These are phyloP conservation scores for Neodidymelliopsis sp. DNA, from an alignment of 2,329 filamentous ascomycete species.

Conservation along the genomic window DNA sequence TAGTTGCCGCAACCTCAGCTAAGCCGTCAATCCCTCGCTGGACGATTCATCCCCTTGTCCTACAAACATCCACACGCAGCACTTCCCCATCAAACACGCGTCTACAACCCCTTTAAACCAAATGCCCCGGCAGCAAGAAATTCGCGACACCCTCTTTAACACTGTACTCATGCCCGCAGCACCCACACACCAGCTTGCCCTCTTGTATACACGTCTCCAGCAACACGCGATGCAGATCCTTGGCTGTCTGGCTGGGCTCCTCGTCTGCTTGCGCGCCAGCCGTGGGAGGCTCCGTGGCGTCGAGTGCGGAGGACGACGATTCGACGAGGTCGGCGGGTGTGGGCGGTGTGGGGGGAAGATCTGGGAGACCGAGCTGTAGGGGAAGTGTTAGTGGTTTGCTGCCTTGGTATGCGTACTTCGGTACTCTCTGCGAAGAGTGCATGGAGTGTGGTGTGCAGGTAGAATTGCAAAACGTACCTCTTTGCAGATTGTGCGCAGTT, in stretches of 20 bases:
- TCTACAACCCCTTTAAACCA: slow-evolving; percentile 63
- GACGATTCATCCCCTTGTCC: neutral
- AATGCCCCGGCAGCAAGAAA: slow-evolving; percentile 90
- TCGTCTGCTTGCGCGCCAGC: slow-evolving; percentile 57
- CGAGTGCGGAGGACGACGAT: slow-evolving; percentile 6
- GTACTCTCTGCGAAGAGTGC: too few species aligned
- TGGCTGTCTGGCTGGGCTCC: slow-evolving; percentile 68
- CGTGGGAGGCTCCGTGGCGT: slow-evolving; percentile 51
- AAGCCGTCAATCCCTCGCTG: neutral
- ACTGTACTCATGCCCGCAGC: slow-evolving; percentile 92
- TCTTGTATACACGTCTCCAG: slow-evolving; percentile 90
- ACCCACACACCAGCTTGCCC: slow-evolving; percentile 87
- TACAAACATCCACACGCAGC: neutral
- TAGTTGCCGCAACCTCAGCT: too few species aligned
- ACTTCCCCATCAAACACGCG: neutral
- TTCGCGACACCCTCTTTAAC: slow-evolving; percentile 97
- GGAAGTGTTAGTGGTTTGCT: neutral
- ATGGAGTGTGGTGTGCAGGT: too few species aligned
- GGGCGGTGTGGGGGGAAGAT: slow-evolving; percentile 62
- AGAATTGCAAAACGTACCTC: slow-evolving; percentile 65
- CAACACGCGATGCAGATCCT: slow-evolving; percentile 80
- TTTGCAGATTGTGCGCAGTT: slow-evolving; percentile 74
- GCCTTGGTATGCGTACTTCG: too few species aligned
- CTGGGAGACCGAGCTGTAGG: slow-evolving; percentile 77
- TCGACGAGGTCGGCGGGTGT: slow-evolving; percentile 45